Evolutionary conservation across 345 rosid species (phyloP).

Genomic region (Lepidium africanum): DNA sequence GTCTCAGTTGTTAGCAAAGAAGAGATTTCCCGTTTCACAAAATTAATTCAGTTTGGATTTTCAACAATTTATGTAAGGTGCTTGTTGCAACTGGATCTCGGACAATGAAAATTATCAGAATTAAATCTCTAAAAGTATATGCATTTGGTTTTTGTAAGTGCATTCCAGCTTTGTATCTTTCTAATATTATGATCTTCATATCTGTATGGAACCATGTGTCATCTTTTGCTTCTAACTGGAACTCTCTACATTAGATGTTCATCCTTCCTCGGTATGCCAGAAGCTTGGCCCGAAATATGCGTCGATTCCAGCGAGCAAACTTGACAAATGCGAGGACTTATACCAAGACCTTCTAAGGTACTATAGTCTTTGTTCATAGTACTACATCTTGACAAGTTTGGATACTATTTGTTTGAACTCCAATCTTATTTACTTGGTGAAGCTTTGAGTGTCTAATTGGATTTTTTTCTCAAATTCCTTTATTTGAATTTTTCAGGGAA

Average conservation of each 20-base stretch:
- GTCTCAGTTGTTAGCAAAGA: neutral
- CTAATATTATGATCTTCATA: neutral
- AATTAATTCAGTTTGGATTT: neutral
- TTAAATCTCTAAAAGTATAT: constrained; percentile 76
- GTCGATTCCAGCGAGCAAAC: constrained; percentile 45
- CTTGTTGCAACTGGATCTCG: constrained; percentile 95
- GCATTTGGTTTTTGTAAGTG: constrained; percentile 94
- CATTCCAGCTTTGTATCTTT: constrained; percentile 22
- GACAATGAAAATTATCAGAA: constrained; percentile 72
- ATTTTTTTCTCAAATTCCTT: constrained; percentile 1
- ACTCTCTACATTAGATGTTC: constrained; percentile 45
- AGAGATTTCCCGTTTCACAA: neutral
- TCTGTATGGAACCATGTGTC: neutral
- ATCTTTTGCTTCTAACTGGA: constrained; percentile 2
- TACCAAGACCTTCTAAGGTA: constrained; percentile 90
- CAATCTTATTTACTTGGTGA: neutral
- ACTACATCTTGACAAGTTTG: neutral
- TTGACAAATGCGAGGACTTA: constrained; percentile 44
- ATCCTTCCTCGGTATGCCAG: constrained; percentile 70
- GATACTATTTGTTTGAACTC: neutral
- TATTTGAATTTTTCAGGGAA: constrained; percentile 43
- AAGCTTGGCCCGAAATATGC: constrained; percentile 77
- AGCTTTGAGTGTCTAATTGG: neutral
- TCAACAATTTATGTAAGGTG: constrained; percentile 40
- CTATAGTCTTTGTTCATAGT: neutral